Base-by-base conservation (phyloP, 768 basidiomycete genomes). In the Termitomyces sp. region DNA sequence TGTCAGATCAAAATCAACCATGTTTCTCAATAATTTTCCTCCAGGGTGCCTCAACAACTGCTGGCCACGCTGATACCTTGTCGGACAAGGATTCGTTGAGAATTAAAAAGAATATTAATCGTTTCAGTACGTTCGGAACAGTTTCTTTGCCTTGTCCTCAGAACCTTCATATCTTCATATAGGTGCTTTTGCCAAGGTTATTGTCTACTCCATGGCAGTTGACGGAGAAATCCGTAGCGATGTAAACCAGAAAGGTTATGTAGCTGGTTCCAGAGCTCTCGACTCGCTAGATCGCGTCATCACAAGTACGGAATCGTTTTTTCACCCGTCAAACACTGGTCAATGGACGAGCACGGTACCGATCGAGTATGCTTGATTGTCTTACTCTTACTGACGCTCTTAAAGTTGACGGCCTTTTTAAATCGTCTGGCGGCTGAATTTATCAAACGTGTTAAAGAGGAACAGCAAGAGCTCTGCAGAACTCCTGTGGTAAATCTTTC, bases 271-370 rank as follows among this genome's bases (percentile, higher is more conserved):
- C 2, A 90, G 84, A 69, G 92, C 95, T 20, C 79, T 98, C 61
- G 93, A 96, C 67, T 88, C 92, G 14, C 77, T 98, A 32, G 91
- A 92, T 66, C 87, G 87, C 65, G 76, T 98, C 46, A 85, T 98
- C 63, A 96, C 92, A 14, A 95, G 92, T 67, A 92, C 91, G 6
- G 96, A 98, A 70, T 87, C 89, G 0, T 96, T 91, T 79, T 98
- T 98, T 76, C 96, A 98, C 72, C 96, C 96, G 1, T 92, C 92
- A 4, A 97, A 97, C 70, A 87, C 87, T 36, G 96, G 96, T 4
- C 76, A 81, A 36, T 97, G 94, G 92, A 89, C 92, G 4, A 70
- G 83, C 58, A 70, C 77, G 61, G 86, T 89, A 65, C 62, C 81
- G 70, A n/a, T 29, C 46, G 4, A 15, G 31, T 61, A 34, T 45